Conservation (phyloP, 2,329 filamentous ascomycete genomes). For the Alternaria longipes region DNA sequence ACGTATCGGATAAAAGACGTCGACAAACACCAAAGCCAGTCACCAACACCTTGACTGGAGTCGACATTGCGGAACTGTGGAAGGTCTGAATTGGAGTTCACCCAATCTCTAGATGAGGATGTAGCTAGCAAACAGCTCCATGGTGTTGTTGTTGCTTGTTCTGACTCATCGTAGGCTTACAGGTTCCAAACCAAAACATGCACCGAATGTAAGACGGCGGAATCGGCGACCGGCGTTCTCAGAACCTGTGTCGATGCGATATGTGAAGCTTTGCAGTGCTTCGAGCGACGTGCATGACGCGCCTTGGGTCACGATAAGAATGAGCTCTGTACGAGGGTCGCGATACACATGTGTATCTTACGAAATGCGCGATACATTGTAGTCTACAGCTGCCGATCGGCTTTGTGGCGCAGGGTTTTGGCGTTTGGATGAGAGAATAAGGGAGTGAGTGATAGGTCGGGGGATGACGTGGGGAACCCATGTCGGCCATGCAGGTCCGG, state of each 20-base stretch:
- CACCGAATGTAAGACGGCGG: background rate
- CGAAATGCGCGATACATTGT: background rate
- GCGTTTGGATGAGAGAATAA: background rate
- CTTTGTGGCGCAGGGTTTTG: background rate
- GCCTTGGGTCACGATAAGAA: background rate
- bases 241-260: background rate
- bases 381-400: background rate
- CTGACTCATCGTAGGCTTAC: conserved; percentile 2
- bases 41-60: conserved; percentile 54
- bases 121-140: background rate
- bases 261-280: background rate
- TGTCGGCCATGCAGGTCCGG: conserved; percentile 23
- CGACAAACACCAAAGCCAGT: conserved; percentile 55
- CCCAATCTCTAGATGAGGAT: background rate
- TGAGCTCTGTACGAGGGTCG: background rate
- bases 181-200: background rate
- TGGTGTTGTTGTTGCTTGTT: background rate
- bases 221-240: background rate
- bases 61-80: background rate
- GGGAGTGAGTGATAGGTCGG: background rate
- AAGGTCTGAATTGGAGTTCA: background rate
- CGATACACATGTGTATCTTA: background rate
- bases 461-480: conserved; percentile 19
- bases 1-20: background rate
- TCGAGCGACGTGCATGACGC: background rate